These are phyloP conservation scores for Fremontodendron californicum DNA, from an alignment of 345 rosid genomes.

Conservation along the genomic window DNA sequence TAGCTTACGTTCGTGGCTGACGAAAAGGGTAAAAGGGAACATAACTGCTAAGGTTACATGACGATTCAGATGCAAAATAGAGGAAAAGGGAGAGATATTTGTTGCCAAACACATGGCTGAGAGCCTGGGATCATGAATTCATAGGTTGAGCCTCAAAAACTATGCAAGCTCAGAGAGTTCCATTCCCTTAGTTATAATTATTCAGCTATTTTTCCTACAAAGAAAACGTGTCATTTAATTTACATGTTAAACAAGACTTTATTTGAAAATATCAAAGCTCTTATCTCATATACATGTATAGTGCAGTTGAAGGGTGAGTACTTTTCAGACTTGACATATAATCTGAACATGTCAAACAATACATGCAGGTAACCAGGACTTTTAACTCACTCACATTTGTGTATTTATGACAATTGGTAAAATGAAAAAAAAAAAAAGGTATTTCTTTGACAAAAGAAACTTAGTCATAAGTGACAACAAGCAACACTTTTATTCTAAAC, in stretches of 20 bases:
- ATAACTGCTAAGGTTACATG: not conserved
- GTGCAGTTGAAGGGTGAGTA: not conserved
- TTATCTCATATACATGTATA: not conserved
- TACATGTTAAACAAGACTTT: not conserved
- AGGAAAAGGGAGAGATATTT: not conserved
- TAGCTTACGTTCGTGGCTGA: not conserved
- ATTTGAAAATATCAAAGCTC: not conserved
- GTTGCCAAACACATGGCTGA: not conserved
- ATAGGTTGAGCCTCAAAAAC: not conserved
- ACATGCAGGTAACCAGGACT: not conserved
- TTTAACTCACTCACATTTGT: not conserved
- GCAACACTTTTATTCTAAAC: not conserved
- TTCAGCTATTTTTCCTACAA: not conserved
- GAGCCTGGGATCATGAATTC: not conserved
- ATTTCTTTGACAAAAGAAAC: not conserved
- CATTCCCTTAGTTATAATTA: not conserved
- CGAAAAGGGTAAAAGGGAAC: not conserved
- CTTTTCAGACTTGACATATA: not conserved
- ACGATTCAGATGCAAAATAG: not conserved
- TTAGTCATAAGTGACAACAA: not conserved
- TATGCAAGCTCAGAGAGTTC: not conserved
- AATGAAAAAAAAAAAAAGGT: not conserved
- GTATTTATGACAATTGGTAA: not conserved
- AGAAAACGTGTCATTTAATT: not conserved
- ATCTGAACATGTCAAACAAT: not conserved